Evolutionary conservation across 441 rosid genomes (phyloP).

Genomic region (Eruca vesicaria): DNA sequence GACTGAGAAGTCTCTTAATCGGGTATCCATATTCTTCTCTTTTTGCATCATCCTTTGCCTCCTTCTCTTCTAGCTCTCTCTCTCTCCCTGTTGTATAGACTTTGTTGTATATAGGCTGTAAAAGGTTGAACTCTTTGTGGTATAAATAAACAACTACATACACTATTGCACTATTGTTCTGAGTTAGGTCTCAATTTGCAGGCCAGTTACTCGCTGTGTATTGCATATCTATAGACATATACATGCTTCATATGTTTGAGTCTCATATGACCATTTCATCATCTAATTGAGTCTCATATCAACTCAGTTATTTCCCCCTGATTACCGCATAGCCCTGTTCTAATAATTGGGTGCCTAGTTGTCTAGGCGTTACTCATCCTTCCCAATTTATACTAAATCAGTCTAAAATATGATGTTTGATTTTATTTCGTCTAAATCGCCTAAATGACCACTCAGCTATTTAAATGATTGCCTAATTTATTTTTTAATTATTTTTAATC

Average conservation of each 20-base stretch:
- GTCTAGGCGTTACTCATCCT: too few species aligned
- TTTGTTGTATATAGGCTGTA: constrained; percentile 31
- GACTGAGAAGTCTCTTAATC: constrained; percentile 62
- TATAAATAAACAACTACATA: background rate
- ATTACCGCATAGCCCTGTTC: too few species aligned
- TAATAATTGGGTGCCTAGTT: background rate
- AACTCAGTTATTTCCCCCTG: too few species aligned
- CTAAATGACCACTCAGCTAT: too few species aligned
- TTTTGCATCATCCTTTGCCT: constrained; percentile 78
- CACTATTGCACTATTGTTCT: constrained; percentile 11
- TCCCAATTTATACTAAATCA: too few species aligned
- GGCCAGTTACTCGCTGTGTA: constrained; percentile 5
- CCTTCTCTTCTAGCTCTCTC: constrained; percentile 53
- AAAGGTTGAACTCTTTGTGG: constrained; percentile 3
- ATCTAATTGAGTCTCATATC: background rate
- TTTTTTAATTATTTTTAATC: too few species aligned
- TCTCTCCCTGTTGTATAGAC: constrained; percentile 8
- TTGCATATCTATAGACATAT: background rate
- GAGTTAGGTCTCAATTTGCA: constrained; percentile 7
- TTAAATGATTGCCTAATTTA: too few species aligned
- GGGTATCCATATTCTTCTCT: constrained; percentile 74
- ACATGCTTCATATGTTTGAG: constrained; percentile 2
- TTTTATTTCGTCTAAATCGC: too few species aligned
- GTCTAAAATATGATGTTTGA: too few species aligned
- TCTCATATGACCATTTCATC: constrained; percentile 10